phyloP scores from a whole-genome alignment of 1,284 basidiomycete genomes.

The Thecaphora thlaspeos region DNA sequence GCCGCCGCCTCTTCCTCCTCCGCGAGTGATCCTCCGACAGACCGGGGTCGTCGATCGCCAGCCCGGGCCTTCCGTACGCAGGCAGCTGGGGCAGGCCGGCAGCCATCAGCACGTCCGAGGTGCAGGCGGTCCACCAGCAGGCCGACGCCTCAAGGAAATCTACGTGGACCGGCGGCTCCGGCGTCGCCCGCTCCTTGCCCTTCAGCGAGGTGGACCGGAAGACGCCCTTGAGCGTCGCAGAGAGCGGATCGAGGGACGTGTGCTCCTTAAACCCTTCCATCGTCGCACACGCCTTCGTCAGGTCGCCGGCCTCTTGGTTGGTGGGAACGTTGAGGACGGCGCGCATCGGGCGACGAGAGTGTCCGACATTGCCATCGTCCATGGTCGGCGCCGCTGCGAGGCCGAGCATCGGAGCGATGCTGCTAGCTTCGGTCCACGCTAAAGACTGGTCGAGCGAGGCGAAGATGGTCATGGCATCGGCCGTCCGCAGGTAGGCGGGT shows the following conservation, averaged over 20 bases:
- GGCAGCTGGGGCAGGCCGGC: conserved; percentile 32
- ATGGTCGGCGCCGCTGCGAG: background rate
- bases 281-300: conserved; percentile 2
- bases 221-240: conserved; percentile 10
- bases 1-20: conserved; percentile 16
- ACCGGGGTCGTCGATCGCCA: background rate
- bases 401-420: too few species aligned
- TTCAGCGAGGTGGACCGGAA: conserved; percentile 10
- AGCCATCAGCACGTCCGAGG: conserved; percentile 33
- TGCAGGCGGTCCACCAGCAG: conserved; percentile 43
- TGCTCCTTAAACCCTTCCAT: conserved; percentile 19
- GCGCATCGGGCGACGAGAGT: conserved; percentile 22
- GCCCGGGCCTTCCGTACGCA: conserved; percentile 5
- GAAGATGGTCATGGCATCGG: conserved; percentile 67
- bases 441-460: conserved; percentile 19
- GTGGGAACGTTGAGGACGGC: background rate
- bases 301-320: background rate
- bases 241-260: conserved; percentile 15
- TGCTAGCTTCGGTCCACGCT: too few species aligned
- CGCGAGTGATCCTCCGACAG: background rate
- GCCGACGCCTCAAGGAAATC: conserved; percentile 11
- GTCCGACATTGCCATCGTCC: conserved; percentile 11
- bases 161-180: conserved; percentile 3
- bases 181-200: conserved; percentile 28
- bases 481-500: conserved; percentile 74